These are phyloP conservation scores for Nakataea oryzae DNA, from an alignment of 2,329 filamentous ascomycete genomes.

Conservation along the genomic window DNA sequence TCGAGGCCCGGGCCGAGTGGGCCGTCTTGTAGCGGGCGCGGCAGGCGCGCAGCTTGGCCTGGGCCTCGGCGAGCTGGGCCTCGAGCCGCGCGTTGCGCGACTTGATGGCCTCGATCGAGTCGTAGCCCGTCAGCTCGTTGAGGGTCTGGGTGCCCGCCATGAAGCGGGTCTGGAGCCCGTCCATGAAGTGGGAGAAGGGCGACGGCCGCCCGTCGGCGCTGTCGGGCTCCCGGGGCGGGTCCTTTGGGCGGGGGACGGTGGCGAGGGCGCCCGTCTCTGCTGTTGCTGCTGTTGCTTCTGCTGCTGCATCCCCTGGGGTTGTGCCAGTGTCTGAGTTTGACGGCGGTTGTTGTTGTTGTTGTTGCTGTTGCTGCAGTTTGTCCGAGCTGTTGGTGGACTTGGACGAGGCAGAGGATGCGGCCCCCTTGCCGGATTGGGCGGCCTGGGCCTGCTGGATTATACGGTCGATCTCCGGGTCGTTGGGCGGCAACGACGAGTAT, in stretches of 20 bases:
- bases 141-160: constrained; percentile 79
- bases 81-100: constrained; percentile 63
- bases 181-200: constrained; percentile 65
- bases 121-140: constrained; percentile 92
- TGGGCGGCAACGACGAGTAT: neutral
- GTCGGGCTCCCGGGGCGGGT: neutral
- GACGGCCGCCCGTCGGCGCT: neutral
- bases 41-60: constrained; percentile 56
- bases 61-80: constrained; percentile 43
- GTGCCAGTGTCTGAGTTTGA: neutral
- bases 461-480: neutral
- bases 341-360: too few species aligned
- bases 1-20: constrained; percentile 71
- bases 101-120: constrained; percentile 80
- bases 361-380: too few species aligned
- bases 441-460: neutral
- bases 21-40: constrained; percentile 74
- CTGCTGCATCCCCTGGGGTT: too few species aligned
- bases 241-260: too few species aligned
- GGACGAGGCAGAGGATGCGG: too few species aligned
- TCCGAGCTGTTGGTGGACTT: neutral
- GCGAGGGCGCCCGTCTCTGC: too few species aligned
- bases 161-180: constrained; percentile 75
- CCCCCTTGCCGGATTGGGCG: too few species aligned
- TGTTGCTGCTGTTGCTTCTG: neutral